Evolutionary conservation across 345 rosid genomes (phyloP).

Genomic region (Brassica nigra): DNA sequence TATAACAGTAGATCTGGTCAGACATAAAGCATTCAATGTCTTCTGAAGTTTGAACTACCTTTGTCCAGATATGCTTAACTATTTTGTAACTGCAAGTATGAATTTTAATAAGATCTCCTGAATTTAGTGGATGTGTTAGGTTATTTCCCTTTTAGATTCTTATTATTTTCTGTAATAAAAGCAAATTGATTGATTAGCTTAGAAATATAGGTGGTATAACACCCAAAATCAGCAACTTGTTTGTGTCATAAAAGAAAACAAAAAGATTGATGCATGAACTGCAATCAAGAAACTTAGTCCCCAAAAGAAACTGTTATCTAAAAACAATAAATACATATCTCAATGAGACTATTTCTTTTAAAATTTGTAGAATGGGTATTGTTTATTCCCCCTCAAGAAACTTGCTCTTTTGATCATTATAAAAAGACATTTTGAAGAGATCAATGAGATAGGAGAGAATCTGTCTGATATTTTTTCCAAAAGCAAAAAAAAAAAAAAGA

Average conservation of each 20-base stretch:
- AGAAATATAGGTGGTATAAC: constrained; percentile 1
- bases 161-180: background rate
- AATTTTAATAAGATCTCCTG: background rate
- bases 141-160: background rate
- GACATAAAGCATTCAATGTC: background rate
- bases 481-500: background rate
- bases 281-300: constrained; percentile 4
- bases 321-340: background rate
- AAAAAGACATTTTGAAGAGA: constrained; percentile 17
- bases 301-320: constrained; percentile 5
- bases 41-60: background rate
- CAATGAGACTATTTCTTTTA: background rate
- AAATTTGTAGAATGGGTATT: background rate
- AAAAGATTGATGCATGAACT: background rate
- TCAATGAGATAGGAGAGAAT: constrained; percentile 24
- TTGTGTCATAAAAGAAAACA: background rate
- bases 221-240: constrained; percentile 13
- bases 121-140: background rate
- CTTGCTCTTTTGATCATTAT: constrained; percentile 22
- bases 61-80: constrained; percentile 5
- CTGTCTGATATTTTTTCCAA: background rate
- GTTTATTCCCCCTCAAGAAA: constrained; percentile 8
- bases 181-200: constrained; percentile 6
- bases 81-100: background rate
- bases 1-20: constrained; percentile 12